These are phyloP conservation scores for Ustilago curta DNA, from an alignment of 1,284 basidiomycete species.

Conservation along the genomic window DNA sequence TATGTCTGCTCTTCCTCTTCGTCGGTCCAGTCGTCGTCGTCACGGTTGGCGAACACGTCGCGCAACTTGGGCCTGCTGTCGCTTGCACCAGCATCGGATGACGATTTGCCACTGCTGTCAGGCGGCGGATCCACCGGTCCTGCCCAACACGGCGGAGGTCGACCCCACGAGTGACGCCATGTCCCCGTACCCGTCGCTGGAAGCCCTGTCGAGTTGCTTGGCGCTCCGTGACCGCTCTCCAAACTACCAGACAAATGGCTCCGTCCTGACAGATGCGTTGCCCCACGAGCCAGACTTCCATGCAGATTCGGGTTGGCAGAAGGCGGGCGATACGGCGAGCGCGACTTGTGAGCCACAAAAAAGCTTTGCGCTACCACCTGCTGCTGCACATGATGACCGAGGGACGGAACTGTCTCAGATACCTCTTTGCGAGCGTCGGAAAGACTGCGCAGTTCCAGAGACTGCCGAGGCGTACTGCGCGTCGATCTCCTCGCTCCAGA, in stretches of 20 bases:
- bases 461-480: conserved; percentile 46
- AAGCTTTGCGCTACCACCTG: conserved; percentile 46
- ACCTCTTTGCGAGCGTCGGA: conserved; percentile 27
- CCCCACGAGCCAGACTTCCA: conserved; percentile 28
- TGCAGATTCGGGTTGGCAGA: conserved; percentile 58
- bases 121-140: conserved; percentile 58
- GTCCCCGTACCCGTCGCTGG: conserved; percentile 49
- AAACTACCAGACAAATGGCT: neutral
- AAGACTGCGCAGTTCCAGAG: conserved; percentile 31
- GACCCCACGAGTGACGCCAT: conserved; percentile 62
- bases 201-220: conserved; percentile 13
- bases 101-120: neutral
- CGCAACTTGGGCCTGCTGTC: conserved; percentile 41
- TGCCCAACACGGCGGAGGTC: conserved; percentile 63
- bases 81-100: neutral
- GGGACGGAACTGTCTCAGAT: neutral
- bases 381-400: conserved; percentile 13
- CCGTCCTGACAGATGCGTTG: conserved; percentile 2
- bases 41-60: conserved; percentile 61
- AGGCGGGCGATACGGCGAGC: conserved; percentile 62
- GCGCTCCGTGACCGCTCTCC: neutral
- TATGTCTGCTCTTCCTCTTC: conserved; percentile 62
- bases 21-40: conserved; percentile 61
- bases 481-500: conserved; percentile 18
- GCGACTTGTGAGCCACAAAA: conserved; percentile 62